phyloP scores from a whole-genome alignment of 305 asterid genomes.

The Vinca major region DNA sequence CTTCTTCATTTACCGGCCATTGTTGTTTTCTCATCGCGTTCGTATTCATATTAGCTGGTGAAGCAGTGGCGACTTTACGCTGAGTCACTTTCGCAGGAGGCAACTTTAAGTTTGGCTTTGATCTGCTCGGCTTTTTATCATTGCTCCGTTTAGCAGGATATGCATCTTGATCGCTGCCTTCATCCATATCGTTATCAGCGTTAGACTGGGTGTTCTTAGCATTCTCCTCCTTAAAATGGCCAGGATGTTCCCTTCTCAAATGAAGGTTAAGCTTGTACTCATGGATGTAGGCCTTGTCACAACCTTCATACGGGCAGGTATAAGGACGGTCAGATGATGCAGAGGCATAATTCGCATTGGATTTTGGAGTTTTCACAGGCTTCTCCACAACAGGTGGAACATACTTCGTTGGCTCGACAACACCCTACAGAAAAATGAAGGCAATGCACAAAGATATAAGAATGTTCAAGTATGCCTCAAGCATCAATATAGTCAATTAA shows the following conservation, averaged over 20 bases:
- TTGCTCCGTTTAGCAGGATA: conserved; percentile 46
- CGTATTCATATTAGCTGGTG: conserved; percentile 36
- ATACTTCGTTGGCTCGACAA: conserved; percentile 47
- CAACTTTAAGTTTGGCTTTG: conserved; percentile 58
- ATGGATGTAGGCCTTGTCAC: conserved; percentile 96
- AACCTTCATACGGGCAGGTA: conserved; percentile 82
- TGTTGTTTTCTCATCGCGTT: conserved; percentile 31
- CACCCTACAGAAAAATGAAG: conserved; percentile 30
- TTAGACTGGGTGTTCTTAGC: conserved; percentile 39
- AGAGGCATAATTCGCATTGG: conserved; percentile 39
- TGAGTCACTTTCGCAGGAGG: conserved; percentile 69
- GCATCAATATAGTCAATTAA: background rate
- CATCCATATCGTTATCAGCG: conserved; percentile 60
- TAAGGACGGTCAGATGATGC: conserved; percentile 81
- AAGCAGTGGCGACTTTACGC: conserved; percentile 40
- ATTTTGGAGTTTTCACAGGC: conserved; percentile 55
- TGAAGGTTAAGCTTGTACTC: conserved; percentile 98
- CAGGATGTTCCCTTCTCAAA: conserved; percentile 81
- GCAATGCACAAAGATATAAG: background rate
- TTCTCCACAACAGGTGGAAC: conserved; percentile 44
- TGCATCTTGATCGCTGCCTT: conserved; percentile 68
- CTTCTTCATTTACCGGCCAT: conserved; percentile 57
- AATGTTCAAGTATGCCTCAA: background rate
- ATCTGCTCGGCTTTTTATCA: conserved; percentile 46
- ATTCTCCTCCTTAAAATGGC: conserved; percentile 77